phyloP scores from a whole-genome alignment of 2,329 filamentous ascomycete genomes.

The Magnaporthiopsis rhizophila region DNA sequence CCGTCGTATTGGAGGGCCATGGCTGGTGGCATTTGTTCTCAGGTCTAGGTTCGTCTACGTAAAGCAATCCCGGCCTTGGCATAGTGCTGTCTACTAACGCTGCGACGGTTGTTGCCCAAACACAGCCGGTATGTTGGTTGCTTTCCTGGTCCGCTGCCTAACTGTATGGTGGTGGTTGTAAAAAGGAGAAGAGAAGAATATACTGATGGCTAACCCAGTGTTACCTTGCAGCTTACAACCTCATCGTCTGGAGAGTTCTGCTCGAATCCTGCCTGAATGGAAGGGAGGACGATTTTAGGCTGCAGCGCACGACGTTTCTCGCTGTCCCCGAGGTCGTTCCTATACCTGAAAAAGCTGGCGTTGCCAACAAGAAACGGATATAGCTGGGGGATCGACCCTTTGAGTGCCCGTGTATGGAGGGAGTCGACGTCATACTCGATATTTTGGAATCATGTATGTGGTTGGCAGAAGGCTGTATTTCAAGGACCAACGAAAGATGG shows the following conservation, averaged over 20 bases:
- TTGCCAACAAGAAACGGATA: background rate
- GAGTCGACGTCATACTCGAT: background rate
- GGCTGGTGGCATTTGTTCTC: conserved; percentile 71
- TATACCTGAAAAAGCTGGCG: background rate
- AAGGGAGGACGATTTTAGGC: conserved; percentile 60
- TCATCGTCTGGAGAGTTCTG: conserved; percentile 80
- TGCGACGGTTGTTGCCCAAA: background rate
- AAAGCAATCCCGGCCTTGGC: background rate
- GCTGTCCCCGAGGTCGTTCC: conserved; percentile 38
- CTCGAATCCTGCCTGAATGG: conserved; percentile 68
- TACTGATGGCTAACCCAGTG: background rate
- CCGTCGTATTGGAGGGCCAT: conserved; percentile 55
- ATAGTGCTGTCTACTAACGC: background rate
- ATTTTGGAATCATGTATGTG: background rate
- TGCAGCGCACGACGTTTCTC: conserved; percentile 54
- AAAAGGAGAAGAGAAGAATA: no score
- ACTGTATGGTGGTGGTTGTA: no score
- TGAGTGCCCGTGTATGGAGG: background rate
- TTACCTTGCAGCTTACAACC: conserved; percentile 56
- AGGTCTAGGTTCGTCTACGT: conserved; percentile 40
- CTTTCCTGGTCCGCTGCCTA: no score
- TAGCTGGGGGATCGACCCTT: background rate
- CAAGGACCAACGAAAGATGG: background rate
- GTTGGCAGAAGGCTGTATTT: no score
- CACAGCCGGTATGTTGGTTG: background rate